Evolutionary conservation across 2,329 filamentous ascomycete species (phyloP).

Genomic region (Dichotomopilus funicola): DNA sequence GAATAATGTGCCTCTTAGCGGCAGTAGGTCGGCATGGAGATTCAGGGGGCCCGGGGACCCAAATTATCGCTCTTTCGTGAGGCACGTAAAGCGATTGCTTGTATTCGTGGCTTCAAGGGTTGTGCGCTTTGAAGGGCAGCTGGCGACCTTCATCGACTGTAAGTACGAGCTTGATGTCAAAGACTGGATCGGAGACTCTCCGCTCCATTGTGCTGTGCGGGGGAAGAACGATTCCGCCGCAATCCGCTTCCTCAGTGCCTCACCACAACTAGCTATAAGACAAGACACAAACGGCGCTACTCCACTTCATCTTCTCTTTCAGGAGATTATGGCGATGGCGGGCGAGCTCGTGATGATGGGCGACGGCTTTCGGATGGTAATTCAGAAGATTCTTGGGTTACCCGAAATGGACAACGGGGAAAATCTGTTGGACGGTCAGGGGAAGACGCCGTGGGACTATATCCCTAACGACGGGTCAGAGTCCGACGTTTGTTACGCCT

Average conservation of each 20-base stretch:
- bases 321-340: not conserved
- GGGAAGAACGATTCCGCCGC: not conserved
- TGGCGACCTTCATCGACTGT: not conserved
- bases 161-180: not conserved
- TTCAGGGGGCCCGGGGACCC: conserved; percentile 3
- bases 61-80: conserved; percentile 1
- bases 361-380: not conserved
- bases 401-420: not conserved
- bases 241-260: not conserved
- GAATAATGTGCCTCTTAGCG: not conserved
- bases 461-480: not conserved
- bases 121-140: not conserved
- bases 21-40: not conserved
- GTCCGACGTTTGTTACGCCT: not conserved
- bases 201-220: conserved; percentile 1
- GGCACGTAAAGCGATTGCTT: not conserved
- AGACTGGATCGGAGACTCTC: not conserved
- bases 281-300: not conserved
- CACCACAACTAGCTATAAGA: not conserved
- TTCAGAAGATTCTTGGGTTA: not conserved
- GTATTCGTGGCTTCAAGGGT: not conserved
- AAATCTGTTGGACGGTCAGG: not conserved
- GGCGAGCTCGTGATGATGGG: not conserved
- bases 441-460: not conserved
- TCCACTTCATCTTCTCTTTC: not conserved